A percentile compares a stretch with the other conserved stretches of the same genome.
These are phyloP conservation scores for Vitellaria paradoxa DNA, from an alignment of 179 eudicot species.

Conservation along the genomic window DNA sequence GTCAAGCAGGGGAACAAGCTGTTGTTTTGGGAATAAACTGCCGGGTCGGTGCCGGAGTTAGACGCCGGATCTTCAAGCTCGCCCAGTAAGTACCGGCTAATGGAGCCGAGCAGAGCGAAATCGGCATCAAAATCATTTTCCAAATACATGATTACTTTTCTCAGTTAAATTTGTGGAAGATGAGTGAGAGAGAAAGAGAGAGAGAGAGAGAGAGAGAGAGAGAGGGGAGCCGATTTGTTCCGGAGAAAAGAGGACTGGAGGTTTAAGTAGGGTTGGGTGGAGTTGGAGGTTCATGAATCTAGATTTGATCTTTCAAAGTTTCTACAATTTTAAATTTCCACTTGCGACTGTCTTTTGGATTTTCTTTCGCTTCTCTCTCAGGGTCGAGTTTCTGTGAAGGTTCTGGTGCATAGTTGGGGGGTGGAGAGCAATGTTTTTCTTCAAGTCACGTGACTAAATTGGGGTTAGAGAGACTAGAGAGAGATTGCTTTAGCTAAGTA, in stretches of 20 bases:
- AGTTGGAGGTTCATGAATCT: not conserved
- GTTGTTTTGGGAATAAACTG: conserved; percentile 16
- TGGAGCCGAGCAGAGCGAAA: conserved; percentile 13
- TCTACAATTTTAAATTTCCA: not conserved
- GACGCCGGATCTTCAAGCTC: conserved; percentile 6
- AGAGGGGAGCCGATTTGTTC: too few relatives aligned
- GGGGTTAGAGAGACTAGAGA: too few relatives aligned
- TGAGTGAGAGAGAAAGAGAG: not conserved
- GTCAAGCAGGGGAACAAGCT: conserved; percentile 49
- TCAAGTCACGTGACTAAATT: not conserved
- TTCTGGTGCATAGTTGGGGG: not conserved
- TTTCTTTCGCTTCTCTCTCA: not conserved
- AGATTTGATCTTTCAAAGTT: not conserved
- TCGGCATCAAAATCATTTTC: conserved; percentile 1
- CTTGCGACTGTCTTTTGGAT: not conserved
- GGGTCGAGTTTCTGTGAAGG: conserved; percentile 5
- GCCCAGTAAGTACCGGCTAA: conserved; percentile 11
- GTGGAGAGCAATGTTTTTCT: too few relatives aligned
- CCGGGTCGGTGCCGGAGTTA: not conserved
- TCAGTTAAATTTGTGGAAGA: too few relatives aligned
- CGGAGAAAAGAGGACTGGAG: not conserved
- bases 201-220: not conserved
- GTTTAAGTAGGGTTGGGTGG: not conserved
- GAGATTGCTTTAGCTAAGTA: too few relatives aligned
- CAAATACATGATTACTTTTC: not conserved